Conservation (phyloP, 306 rosid species). For the Oemleria cerasiformis region DNA sequence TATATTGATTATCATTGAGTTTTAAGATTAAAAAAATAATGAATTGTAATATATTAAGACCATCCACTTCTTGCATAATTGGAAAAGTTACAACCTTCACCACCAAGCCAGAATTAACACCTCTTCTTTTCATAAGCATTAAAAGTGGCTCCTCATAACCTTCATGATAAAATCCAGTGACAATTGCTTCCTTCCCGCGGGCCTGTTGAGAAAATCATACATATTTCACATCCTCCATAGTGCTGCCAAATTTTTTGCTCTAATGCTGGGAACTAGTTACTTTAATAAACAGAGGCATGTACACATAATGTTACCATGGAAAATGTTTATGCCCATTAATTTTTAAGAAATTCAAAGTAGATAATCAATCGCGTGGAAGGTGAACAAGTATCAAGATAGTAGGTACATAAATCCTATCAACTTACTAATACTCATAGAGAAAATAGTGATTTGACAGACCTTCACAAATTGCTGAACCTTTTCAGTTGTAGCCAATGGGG, state of each 20-base stretch:
- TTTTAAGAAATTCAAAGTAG: background rate
- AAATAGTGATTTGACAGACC: conserved; percentile 42
- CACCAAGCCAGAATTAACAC: conserved; percentile 88
- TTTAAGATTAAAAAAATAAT: background rate
- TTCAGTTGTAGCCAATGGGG: conserved; percentile 91
- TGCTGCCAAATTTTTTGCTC: background rate
- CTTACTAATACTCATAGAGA: background rate
- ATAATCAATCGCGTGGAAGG: background rate
- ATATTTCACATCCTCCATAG: conserved; percentile 5
- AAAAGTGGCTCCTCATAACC: conserved; percentile 85
- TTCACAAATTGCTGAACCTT: conserved; percentile 92
- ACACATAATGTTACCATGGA: background rate
- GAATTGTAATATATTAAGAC: background rate
- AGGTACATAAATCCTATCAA: background rate
- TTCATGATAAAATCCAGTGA: conserved; percentile 92
- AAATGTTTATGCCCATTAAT: background rate
- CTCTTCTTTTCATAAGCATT: conserved; percentile 99
- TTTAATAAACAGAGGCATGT: background rate
- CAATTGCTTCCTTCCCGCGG: conserved; percentile 86
- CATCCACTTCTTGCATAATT: conserved; percentile 9
- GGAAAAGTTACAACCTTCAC: conserved; percentile 67
- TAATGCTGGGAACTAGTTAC: background rate
- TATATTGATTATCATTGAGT: background rate
- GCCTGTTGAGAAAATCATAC: conserved; percentile 46
- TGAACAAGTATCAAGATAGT: background rate